These are phyloP conservation scores for Pseudogymnoascus sp. DNA, from an alignment of 2,329 filamentous ascomycete genomes.

Conservation along the genomic window DNA sequence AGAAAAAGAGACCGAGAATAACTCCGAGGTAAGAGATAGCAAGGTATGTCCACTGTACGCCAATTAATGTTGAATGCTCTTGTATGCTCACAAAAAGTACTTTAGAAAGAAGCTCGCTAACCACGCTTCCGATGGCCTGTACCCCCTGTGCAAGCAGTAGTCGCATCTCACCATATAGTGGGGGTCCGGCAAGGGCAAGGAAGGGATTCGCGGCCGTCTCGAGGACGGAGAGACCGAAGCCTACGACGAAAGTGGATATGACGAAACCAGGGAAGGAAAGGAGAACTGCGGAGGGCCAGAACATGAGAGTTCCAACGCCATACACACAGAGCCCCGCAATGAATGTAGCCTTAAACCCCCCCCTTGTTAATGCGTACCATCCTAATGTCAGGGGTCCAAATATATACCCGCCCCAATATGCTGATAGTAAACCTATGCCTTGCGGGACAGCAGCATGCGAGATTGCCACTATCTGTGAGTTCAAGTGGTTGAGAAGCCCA, in stretches of 20 bases:
- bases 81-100: slow-evolving; percentile 62
- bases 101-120: slow-evolving; percentile 64
- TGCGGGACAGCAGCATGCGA: slow-evolving; percentile 47
- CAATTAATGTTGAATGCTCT: slow-evolving; percentile 48
- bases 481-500: slow-evolving; percentile 73
- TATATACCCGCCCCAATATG: slow-evolving; percentile 65
- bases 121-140: slow-evolving; percentile 63
- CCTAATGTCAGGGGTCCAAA: slow-evolving; percentile 60
- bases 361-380: slow-evolving; percentile 58
- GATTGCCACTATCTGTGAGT: slow-evolving; percentile 60
- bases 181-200: slow-evolving; percentile 61
- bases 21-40: slow-evolving; percentile 67
- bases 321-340: slow-evolving; percentile 67
- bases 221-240: slow-evolving; percentile 65
- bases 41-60: slow-evolving; percentile 71
- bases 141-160: slow-evolving; percentile 67
- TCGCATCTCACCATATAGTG: slow-evolving; percentile 64
- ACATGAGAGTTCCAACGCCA: slow-evolving; percentile 66
- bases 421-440: slow-evolving; percentile 60
- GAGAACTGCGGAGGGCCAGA: slow-evolving; percentile 71
- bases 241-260: slow-evolving; percentile 64
- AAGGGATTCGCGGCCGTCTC: slow-evolving; percentile 76
- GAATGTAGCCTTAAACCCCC: slow-evolving; percentile 68
- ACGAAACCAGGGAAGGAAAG: slow-evolving; percentile 73
- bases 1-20: slow-evolving; percentile 56